phyloP scores from a whole-genome alignment of 495 filamentous ascomycete species.

The Rusavskia elegans region DNA sequence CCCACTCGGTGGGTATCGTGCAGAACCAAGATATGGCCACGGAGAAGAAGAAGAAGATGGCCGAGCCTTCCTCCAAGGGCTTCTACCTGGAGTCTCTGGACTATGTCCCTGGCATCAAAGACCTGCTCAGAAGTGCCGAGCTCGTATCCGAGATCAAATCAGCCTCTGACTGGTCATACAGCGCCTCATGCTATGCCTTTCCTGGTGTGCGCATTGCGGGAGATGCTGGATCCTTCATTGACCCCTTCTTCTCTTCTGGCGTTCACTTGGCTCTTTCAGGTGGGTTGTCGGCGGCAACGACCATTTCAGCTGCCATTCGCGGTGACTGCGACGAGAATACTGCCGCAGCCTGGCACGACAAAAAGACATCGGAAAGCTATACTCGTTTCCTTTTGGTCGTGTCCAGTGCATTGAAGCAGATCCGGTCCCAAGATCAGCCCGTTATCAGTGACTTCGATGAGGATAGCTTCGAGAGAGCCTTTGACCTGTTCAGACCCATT shows the following conservation, averaged over 20 bases:
- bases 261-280: constrained; percentile 28
- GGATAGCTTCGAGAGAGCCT: constrained; percentile 27
- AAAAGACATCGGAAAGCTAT: constrained; percentile 26
- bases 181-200: constrained; percentile 20
- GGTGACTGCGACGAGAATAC: constrained; percentile 21
- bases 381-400: constrained; percentile 33
- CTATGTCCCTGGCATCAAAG: constrained; percentile 8
- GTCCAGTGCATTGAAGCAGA: constrained; percentile 26
- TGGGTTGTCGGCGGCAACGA: constrained; percentile 27
- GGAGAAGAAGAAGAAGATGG: constrained; percentile 15
- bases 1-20: constrained; percentile 19
- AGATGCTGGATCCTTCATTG: constrained; percentile 27
- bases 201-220: constrained; percentile 20
- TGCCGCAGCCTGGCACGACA: constrained; percentile 30
- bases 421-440: constrained; percentile 17
- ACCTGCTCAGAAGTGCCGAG: constrained; percentile 14
- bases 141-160: constrained; percentile 21
- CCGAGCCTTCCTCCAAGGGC: constrained; percentile 7
- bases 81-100: constrained; percentile 25
- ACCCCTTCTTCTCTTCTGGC: constrained; percentile 27
- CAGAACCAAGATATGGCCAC: constrained; percentile 15
- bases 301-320: constrained; percentile 14
- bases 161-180: constrained; percentile 27
- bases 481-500: constrained; percentile 26
- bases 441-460: constrained; percentile 24